Evolutionary conservation across 78 protist species (phyloP).

Genomic region (Cavenderia fasciculata): DNA sequence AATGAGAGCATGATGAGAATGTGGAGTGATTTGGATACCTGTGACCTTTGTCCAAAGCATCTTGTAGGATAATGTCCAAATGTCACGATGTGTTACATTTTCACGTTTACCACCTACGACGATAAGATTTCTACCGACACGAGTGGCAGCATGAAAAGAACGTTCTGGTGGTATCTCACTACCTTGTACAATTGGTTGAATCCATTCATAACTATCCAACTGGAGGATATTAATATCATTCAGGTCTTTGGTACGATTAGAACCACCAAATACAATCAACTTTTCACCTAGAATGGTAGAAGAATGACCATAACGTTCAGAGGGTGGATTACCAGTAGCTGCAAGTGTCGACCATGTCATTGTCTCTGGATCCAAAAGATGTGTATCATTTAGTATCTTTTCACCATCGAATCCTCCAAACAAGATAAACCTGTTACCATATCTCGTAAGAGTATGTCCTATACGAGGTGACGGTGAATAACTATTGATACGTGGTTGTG

Average conservation of each 20-base stretch:
- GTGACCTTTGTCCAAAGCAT: slow-evolving; percentile 66
- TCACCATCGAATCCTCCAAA: slow-evolving; percentile 66
- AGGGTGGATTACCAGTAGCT: slow-evolving; percentile 29
- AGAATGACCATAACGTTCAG: slow-evolving; percentile 55
- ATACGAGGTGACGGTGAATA: slow-evolving; percentile 26
- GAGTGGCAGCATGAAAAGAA: slow-evolving; percentile 51
- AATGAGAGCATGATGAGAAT: slow-evolving; percentile 35
- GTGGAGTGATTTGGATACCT: slow-evolving; percentile 61
- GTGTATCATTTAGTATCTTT: slow-evolving; percentile 24
- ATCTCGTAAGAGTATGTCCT: slow-evolving; percentile 69
- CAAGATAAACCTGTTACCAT: slow-evolving; percentile 55
- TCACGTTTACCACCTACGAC: slow-evolving; percentile 54
- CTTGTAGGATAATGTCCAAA: slow-evolving; percentile 51
- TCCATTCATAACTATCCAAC: slow-evolving; percentile 44
- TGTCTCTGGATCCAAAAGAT: slow-evolving; percentile 52
- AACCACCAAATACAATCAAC: slow-evolving; percentile 62
- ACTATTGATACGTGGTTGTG: slow-evolving; percentile 50
- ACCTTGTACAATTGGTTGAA: not conserved
- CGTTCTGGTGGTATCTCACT: slow-evolving; percentile 56
- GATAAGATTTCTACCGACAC: slow-evolving; percentile 65
- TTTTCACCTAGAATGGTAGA: slow-evolving; percentile 65
- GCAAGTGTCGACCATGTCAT: slow-evolving; percentile 33
- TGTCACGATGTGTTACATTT: slow-evolving; percentile 36
- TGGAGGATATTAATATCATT: slow-evolving; percentile 56
- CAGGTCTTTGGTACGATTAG: not conserved